Evolutionary conservation across 2,329 filamentous ascomycete species (phyloP), one percentile per base, ranked within the genome.

Genomic region (Metarhizium brunneum): DNA sequence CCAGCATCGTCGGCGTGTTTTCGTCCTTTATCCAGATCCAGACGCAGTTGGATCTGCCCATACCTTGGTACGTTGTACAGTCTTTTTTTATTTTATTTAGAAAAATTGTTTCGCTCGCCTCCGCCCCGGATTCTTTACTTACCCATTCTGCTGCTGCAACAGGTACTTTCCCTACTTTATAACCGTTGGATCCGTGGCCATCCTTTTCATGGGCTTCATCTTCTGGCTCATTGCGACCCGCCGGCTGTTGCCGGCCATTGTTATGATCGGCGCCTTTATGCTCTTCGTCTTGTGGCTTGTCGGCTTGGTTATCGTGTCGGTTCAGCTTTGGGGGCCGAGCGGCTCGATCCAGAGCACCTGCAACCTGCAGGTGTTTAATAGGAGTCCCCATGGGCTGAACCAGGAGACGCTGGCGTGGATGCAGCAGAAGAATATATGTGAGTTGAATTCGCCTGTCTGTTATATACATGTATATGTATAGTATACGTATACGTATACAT

Each of bases 101-200:
- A 18, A 18, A 20, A 11, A 35, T 3, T 25, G 25, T 25, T 25
- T 8, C 32, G n/a, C n/a, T 61, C 54, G 35, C 47, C 29, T 25
- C 25, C 25, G 25, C 25, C 25, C 3, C 25, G 25, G 25, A 25
- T 25, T 25, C 25, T 25, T 25, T 25, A 25, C 25, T 25, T 25
- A 53, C 13, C 6, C 2, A n/a, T 14, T 2, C 45, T 10, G 6
- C 8, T 20, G 42, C 42, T 20, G n/a, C n/a, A 47, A 14, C 62
- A 86, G 83, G 83, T 86, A 86, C 69, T 86, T 87, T 60, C 74
- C 83, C 8, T 87, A 86, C 74, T 83, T 77, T 68, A 79, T 87
- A 54, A 82, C 81, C 20, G 78, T 83, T 54, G 71, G 71, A 30
- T 64, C 74, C 20, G 79, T 91, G 29, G 79, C 80, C 2, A 79